Conservation (phyloP, 2,329 filamentous ascomycete genomes). For the Aspergillus aculeatinus region DNA sequence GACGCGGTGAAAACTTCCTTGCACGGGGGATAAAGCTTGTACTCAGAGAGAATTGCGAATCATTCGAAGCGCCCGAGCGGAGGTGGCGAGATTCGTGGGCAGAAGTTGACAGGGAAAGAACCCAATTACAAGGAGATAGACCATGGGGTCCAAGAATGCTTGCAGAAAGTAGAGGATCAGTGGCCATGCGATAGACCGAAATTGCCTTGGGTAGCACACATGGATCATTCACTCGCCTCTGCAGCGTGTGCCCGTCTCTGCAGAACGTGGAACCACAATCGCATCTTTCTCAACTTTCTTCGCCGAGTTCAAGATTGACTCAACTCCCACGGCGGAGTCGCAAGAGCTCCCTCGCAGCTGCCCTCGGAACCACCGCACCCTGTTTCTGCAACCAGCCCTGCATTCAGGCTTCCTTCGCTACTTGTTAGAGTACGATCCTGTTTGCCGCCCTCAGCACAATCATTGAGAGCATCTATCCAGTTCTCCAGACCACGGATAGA, state of each 20-base stretch:
- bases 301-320: conserved; percentile 3
- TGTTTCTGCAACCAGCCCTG: too few species aligned
- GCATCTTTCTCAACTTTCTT: conserved; percentile 9
- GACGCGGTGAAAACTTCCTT: neutral
- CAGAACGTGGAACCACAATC: conserved; percentile 7
- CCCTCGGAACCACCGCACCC: too few species aligned
- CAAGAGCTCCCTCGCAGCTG: too few species aligned
- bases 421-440: too few species aligned
- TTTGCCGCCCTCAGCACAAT: too few species aligned
- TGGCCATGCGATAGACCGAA: conserved; percentile 8
- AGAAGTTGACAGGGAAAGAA: neutral
- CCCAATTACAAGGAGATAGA: neutral
- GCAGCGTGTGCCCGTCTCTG: conserved; percentile 5
- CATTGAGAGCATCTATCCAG: too few species aligned
- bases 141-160: neutral
- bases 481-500: too few species aligned
- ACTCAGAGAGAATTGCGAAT: conserved; percentile 10
- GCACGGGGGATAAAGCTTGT: neutral
- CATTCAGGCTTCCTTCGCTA: too few species aligned
- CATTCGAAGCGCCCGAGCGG: neutral
- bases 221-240: neutral
- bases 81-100: neutral
- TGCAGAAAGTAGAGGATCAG: neutral
- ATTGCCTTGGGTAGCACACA: neutral
- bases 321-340: neutral